Conservation (phyloP, 73 alveolate genomes). For the Durusdinium trenchii region DNA sequence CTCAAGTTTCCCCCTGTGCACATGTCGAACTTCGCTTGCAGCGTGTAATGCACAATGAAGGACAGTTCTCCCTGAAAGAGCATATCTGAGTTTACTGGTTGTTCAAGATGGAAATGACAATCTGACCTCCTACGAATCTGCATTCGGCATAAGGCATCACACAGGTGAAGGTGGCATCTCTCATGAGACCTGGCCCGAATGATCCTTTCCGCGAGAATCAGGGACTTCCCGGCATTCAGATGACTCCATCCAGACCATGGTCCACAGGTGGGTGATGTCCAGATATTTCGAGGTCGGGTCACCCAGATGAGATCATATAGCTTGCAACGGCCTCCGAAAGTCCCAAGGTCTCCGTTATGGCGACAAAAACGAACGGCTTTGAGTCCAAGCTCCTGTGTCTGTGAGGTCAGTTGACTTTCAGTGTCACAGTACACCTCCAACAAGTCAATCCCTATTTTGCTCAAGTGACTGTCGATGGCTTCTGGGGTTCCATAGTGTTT, state of each 20-base stretch:
- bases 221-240: background rate
- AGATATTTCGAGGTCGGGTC: background rate
- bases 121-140: background rate
- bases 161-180: background rate
- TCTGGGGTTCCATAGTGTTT: background rate
- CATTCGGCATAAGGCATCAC: background rate
- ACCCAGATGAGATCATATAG: background rate
- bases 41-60: background rate
- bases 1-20: background rate
- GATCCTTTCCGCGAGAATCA: background rate
- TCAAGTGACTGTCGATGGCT: background rate
- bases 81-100: background rate
- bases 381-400: background rate
- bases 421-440: background rate
- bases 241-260: conserved; percentile 1
- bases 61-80: background rate
- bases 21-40: background rate
- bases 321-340: background rate
- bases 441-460: background rate
- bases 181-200: background rate
- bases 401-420: background rate
- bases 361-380: background rate
- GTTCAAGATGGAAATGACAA: background rate
- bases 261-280: background rate
- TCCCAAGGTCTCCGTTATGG: background rate